phyloP scores from a whole-genome alignment of 129 eudicot genomes.

The Tanacetum coccineum region DNA sequence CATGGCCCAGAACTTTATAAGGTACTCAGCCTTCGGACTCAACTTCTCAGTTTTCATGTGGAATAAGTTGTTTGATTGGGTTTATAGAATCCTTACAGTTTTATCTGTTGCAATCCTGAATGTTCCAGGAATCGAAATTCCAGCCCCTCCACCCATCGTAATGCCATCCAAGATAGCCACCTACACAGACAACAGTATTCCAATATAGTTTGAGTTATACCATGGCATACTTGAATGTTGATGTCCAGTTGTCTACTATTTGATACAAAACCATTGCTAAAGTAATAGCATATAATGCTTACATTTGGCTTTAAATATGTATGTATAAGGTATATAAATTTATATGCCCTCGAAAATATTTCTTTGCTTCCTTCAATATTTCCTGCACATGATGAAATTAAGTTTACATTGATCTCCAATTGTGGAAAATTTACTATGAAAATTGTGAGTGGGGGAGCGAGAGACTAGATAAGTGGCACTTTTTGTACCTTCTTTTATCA shows the following conservation, averaged over 20 bases:
- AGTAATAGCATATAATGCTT: slow-evolving; percentile 26
- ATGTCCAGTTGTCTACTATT: not conserved
- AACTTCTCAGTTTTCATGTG: not conserved
- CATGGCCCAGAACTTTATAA: not conserved
- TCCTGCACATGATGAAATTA: slow-evolving; percentile 41
- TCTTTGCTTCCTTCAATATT: slow-evolving; percentile 58
- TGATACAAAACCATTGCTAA: not conserved
- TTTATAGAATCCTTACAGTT: slow-evolving; percentile 40
- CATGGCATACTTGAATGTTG: too few species aligned
- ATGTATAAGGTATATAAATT: slow-evolving; percentile 50
- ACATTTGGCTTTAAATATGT: slow-evolving; percentile 82
- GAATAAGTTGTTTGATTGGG: not conserved
- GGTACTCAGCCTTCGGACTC: not conserved
- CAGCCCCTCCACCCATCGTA: slow-evolving; percentile 90
- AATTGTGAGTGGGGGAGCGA: too few species aligned
- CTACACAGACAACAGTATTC: slow-evolving; percentile 32
- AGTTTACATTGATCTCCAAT: not conserved
- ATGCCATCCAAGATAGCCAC: slow-evolving; percentile 78
- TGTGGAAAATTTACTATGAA: not conserved
- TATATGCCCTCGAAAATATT: slow-evolving; percentile 50
- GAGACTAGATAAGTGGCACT: not conserved
- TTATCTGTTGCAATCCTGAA: slow-evolving; percentile 75
- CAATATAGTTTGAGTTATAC: not conserved
- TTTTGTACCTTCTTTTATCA: slow-evolving; percentile 37
- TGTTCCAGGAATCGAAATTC: slow-evolving; percentile 64